Base-by-base conservation (phyloP, 768 basidiomycete species). In the Boletus fagicola region DNA sequence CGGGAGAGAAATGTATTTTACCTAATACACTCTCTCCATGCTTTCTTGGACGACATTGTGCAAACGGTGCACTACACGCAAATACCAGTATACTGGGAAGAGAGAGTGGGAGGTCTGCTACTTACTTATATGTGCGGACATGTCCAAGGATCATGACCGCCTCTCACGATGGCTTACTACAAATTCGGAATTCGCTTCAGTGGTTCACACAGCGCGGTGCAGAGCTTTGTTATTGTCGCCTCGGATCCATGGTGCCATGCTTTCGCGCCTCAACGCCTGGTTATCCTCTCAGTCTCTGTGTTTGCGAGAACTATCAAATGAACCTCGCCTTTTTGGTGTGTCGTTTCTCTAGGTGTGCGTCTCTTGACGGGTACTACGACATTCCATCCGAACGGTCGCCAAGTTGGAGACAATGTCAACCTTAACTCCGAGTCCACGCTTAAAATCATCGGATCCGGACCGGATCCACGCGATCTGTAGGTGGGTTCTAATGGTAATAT, bases 21-120 rank as follows among this genome's bases (percentile, higher is more conserved):
- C 76, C 63, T 65, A 51, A 77, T 70, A 45, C 76, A 68, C 11
- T 76, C 74, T 26, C 35, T 63, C 75, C 74, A 77, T 5, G 67
- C 39, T 65, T 76, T 77, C 64, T 65, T 66, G 35, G 62, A 42
- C 18, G 63, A 16, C 65, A 63, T 62, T 24, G 26, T 49, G 28
- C 8, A 24, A 33, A n/a, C 20, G 31, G 33, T 18, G n/a, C 4
- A 16, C 24, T 11, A 26, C n/a, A 20, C 39, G 11, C 0, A 33
- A 18, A 4, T 13, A 8, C n/a, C 39, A 16, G 35, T 36, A n/a
- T n/a, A 18, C 24, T 12, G 24, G 4, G 16, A 9, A 30, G n/a
- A n/a, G 20, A 9, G n/a, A 8, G 20, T 5, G 15, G 15, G 4
- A 4, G 9, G 48, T 36, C 33, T 10, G 40, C 20, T 15, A 8